Evolutionary conservation across 305 asterid species (phyloP), one percentile per base, ranked within the genome.

Genomic region (Ajuga reptans): DNA sequence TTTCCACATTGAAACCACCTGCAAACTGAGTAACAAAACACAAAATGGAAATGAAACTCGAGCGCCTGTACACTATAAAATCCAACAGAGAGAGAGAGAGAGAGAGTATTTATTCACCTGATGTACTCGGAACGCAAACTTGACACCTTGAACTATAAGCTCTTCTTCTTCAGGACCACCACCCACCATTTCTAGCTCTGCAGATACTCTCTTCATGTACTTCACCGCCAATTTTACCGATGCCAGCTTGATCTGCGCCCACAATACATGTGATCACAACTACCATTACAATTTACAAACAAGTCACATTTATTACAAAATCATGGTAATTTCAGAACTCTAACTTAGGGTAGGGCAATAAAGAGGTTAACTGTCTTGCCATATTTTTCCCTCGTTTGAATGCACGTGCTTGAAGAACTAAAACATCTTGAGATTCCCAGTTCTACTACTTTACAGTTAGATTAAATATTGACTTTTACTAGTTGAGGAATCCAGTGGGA

Each of bases 161-260:
- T 92, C 97, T 79, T 90, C 98, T 79, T 92, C 98, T 68, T 92
- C 98, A 1, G 86, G 90, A 71, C 95, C 86, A 63, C 99, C 81
- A 9, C 77, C 89, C 41, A 86, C 89, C 78, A 78, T 79, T 80
- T 89, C 97, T 43, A 93, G 95, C 88, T 89, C 97, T 9, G 87
- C 91, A 0, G 92, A 89, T 39, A 93, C 92, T 71, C 99, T 79
- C 85, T 81, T 93, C 97, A 93, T 89, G 93, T 87, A 91, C 88
- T 93, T 91, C 95, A 87, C 79, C 21, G 96, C 97, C 81, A 93
- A 69, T 77, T 85, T 89, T 72, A 89, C 99, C 0, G 96, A 91
- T 73, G 97, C 97, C 84, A 91, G 81, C 96, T 91, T 94, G 56
- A 94, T 84, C 99, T 94, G 84, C 77, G 79, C 68, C 15, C 31